Base-by-base conservation (phyloP, 768 basidiomycete species). In the Suillus spraguei region DNA sequence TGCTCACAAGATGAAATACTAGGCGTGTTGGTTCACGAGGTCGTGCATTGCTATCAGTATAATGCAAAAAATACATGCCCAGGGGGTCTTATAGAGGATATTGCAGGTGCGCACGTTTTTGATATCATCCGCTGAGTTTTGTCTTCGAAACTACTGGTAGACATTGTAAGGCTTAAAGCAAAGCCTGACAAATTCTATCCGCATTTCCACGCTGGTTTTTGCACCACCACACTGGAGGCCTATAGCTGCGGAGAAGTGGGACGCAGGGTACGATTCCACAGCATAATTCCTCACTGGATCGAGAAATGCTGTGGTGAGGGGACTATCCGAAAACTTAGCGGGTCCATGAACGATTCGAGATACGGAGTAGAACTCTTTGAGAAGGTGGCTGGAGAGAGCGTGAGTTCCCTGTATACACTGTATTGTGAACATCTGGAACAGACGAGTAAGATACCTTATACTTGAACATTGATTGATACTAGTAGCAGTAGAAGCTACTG, bases 1-100 rank as follows among this genome's bases (percentile, higher is more conserved):
- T n/a, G n/a, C n/a, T n/a, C n/a, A n/a, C n/a, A n/a, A n/a, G n/a
- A n/a, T n/a, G n/a, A n/a, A n/a, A n/a, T n/a, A n/a, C n/a, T n/a
- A n/a, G n/a, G n/a, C n/a, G n/a, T n/a, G n/a, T n/a, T n/a, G n/a
- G n/a, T n/a, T n/a, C n/a, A n/a, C n/a, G n/a, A n/a, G n/a, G n/a
- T n/a, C n/a, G n/a, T n/a, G n/a, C n/a, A n/a, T 66, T 92, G 89
- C 69, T 93, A 82, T 71, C 92, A 93, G 70, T 84, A 86, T 74
- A 81, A 90, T 67, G 89, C 81, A 1, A 70, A 77, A 28, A 86
- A 79, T 32, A 83, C 81, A 49, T 87, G 84, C 66, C 89, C 90
- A 0, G 82, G 84, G 2, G 92, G 92, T 2, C 76, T 94, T 53
- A 85, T 91, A 65, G 92, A 94, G 70, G 92, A 92, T 22, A 81